These are phyloP conservation scores for Geotrichum bryndzae DNA, from an alignment of 1,139 yeast genomes.

Conservation along the genomic window DNA sequence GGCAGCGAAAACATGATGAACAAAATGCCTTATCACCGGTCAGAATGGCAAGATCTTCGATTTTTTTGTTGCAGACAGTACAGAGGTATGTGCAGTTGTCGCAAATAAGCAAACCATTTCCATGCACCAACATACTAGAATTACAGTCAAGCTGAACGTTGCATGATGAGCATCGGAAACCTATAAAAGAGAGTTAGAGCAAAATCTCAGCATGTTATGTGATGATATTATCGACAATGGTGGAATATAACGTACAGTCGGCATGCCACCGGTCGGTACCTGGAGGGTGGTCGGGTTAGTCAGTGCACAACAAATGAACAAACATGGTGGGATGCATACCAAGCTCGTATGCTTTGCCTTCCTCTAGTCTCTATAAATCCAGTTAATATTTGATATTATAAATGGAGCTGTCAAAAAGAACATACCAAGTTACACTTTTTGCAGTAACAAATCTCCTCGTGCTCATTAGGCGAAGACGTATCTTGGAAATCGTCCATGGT, in stretches of 20 bases:
- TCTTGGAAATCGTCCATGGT: too few species aligned
- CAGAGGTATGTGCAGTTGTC: conserved; percentile 87
- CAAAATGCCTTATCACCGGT: conserved; percentile 95
- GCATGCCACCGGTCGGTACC: conserved; percentile 97
- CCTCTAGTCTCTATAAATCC: conserved; percentile 32
- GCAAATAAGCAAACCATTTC: conserved; percentile 88
- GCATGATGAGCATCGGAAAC: conserved; percentile 82
- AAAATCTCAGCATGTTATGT: too few species aligned
- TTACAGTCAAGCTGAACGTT: conserved; percentile 71
- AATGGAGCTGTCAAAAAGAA: background rate
- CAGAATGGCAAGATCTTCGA: conserved; percentile 91
- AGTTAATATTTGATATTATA: background rate
- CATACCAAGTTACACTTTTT: conserved; percentile 34
- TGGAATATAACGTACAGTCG: conserved; percentile 30
- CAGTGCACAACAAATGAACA: background rate
- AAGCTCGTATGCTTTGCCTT: conserved; percentile 40
- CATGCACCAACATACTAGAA: conserved; percentile 82
- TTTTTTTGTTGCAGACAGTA: conserved; percentile 79
- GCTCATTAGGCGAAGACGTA: background rate
- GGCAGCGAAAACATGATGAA: conserved; percentile 82
- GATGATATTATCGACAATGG: background rate
- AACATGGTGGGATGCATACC: conserved; percentile 23
- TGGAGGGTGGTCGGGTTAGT: conserved; percentile 28
- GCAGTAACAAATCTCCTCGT: conserved; percentile 33
- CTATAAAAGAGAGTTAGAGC: conserved; percentile 16